phyloP scores from a whole-genome alignment of 129 eudicot species.

The Centaurea solstitialis region DNA sequence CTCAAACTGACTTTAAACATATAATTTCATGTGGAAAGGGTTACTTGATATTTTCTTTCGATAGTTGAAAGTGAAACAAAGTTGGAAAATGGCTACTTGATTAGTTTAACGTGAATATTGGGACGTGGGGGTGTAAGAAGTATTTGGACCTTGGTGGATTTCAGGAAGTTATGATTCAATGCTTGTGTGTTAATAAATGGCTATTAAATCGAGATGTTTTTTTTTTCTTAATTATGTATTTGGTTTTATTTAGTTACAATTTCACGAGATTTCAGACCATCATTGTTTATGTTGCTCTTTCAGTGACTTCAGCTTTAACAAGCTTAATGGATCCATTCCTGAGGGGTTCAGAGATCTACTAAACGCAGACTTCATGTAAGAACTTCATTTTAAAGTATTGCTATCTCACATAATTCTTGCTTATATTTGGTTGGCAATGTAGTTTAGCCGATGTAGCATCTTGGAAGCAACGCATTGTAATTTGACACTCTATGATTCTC shows the following conservation, averaged over 20 bases:
- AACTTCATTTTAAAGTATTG: slow-evolving; percentile 2
- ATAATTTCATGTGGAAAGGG: background rate
- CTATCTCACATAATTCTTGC: background rate
- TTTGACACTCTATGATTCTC: background rate
- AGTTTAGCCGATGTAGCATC: background rate
- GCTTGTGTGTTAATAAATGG: background rate
- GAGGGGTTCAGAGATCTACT: background rate
- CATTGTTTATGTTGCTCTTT: slow-evolving; percentile 17
- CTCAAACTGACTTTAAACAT: background rate
- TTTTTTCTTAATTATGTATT: background rate
- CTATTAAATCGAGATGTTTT: background rate
- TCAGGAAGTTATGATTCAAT: background rate
- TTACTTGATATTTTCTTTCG: background rate
- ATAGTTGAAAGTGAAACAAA: background rate
- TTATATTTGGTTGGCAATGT: background rate
- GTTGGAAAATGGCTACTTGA: background rate
- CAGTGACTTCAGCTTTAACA: slow-evolving; percentile 61
- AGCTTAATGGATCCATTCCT: slow-evolving; percentile 51
- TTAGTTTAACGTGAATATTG: background rate
- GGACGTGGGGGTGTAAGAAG: too few relatives aligned
- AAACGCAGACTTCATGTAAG: slow-evolving; percentile 29
- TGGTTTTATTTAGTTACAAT: background rate
- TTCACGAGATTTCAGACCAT: background rate
- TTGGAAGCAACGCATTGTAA: background rate
- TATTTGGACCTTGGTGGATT: background rate